Base-by-base conservation (phyloP, 2,329 filamentous ascomycete species). In the Dryadomyces quercivorus region DNA sequence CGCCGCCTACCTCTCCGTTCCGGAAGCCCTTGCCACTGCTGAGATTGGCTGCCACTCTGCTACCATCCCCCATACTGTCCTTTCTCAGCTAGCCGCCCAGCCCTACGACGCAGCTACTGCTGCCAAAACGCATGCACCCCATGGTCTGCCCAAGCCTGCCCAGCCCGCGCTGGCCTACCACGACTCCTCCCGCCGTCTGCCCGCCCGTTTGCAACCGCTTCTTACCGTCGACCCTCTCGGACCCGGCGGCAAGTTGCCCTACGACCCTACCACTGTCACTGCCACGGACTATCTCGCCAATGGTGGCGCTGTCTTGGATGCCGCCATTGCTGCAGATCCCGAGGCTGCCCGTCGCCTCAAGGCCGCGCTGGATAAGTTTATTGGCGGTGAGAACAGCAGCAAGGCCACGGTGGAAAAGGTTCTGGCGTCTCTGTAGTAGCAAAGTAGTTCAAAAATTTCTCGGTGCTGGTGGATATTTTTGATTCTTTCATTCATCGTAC, bases 271-370 rank as follows among this genome's bases (percentile, higher is more conserved):
- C n/a, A 42, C 46, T 12, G 43, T 40, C 31, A 70, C 68, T 1
- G 65, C 70, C 20, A 63, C 72, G 2, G 72, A 77, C 58, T 77
- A 75, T 56, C 68, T 77, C 15, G 69, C 69, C 5, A 65, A 76
- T 51, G 66, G 67, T 7, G 74, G 74, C 5, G 67, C 60, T 34
- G 67, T 64, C 55, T 64, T 78, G 21, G 66, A 72, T 12, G 68
- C 68, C 53, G 70, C 72, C 5, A 72, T 74, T 52, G 64, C 64
- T 36, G 63, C 63, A 12, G 72, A 75, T 48, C 60, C 67, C 0
- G 61, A 69, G 26, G 66, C 68, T 1, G 63, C 62, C 42, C 64
- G 63, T n/a, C 64, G 72, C 5, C 61, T 75, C 18, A 62, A 62
- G 15, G 65, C 68, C 54, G 71, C 71, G 10, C 59, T 75, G 34